A percentile compares a stretch with the other conserved stretches of the same genome.
Evolutionary conservation across 129 eudicot species (phyloP).

Genomic region (Centrapalus pauciflorus): DNA sequence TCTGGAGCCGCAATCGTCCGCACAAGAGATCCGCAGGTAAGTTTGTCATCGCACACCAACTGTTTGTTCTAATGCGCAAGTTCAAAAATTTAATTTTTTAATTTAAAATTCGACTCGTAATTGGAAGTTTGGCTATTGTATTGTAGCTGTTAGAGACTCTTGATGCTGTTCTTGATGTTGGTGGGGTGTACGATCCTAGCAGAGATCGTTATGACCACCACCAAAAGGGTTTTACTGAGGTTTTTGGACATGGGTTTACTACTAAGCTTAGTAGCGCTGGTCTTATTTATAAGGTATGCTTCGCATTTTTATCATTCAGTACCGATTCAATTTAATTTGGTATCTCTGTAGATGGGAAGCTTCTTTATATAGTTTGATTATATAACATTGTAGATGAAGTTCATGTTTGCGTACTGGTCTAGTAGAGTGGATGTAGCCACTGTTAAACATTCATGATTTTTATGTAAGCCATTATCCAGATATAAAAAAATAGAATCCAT

Average conservation of each 20-base stretch:
- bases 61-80: constrained; percentile 30
- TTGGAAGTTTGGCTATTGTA: not conserved
- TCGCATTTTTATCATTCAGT: not conserved
- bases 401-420: not conserved
- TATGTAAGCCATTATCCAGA: not conserved
- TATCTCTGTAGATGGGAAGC: not conserved
- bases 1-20: constrained; percentile 61
- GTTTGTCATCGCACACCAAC: constrained; percentile 23
- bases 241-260: constrained; percentile 73
- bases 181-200: constrained; percentile 77
- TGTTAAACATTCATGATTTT: constrained; percentile 6
- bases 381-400: not conserved
- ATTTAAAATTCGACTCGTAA: not conserved
- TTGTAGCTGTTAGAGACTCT: constrained; percentile 65
- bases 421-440: not conserved
- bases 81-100: not conserved
- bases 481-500: not conserved
- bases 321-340: not conserved
- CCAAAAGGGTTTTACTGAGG: constrained; percentile 82
- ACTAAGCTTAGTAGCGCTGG: constrained; percentile 95
- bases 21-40: constrained; percentile 73
- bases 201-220: constrained; percentile 80
- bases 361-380: not conserved
- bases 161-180: constrained; percentile 87
- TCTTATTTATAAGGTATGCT: constrained; percentile 73